Evolutionary conservation across 176 grass and related monocot species (phyloP), one percentile per base, ranked within the genome.

Genomic region (Musa schizocarpa): DNA sequence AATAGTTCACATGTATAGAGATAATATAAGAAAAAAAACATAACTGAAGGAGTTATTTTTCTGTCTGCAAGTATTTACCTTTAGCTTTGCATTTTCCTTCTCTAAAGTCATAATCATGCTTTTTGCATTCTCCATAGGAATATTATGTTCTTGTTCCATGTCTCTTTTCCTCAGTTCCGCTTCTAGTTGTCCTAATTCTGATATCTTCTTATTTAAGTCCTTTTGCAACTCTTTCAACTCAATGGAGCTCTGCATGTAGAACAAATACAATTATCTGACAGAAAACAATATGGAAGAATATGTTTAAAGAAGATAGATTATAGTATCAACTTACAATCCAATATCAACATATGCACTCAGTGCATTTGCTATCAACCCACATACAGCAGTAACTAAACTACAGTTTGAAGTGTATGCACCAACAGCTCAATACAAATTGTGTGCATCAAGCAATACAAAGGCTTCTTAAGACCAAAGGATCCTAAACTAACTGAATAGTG

Each of bases 31-130:
- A 51, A 62, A 84, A 27, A 49, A 43, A 73, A 73, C 54, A 62
- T 27, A 72, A 77, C 73, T 50, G 63, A 48, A 17, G 9, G 66
- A 76, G 43, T n/a, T 17, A 53, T 57, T 74, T 19, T 9, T 9
- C 2, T 27, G 13, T 86, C 27, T 48, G 68, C 34, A 65, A 79
- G 83, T 83, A 77, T 25, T 88, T 13, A 99, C 96, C 91, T 94
- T 94, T 34, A 99, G 55, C 62, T 81, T 68, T 63, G 82, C 76
- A 81, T 91, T 92, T 75, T 99, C 96, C 82, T 91, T 89, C 78
- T 95, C 80, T 58, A 95, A 75, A 84, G 78, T 80, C 77, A 79
- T 76, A 69, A 95, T 71, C 78, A 74, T 77, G 50, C 19, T 86
- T 86, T 82, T 91, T 43, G 87, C 76, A 77, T 65, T 78, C 54